Conservation (phyloP, 331 rosid genomes). For the Cydonia oblonga region DNA sequence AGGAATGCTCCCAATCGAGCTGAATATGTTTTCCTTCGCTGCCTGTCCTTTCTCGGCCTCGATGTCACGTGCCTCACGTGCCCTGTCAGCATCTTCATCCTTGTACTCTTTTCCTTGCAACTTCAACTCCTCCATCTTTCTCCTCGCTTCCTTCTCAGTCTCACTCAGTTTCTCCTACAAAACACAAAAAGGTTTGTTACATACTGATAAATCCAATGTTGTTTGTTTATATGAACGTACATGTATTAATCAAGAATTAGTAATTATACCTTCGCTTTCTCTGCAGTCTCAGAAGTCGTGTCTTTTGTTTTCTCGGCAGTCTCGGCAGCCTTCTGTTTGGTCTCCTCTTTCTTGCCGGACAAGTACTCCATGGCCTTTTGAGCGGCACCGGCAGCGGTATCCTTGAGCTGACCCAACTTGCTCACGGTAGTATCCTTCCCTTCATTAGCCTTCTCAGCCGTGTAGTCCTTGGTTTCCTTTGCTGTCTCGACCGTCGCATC, state of each 20-base stretch:
- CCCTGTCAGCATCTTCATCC: neutral
- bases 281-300: conserved; percentile 4
- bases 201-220: neutral
- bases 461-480: conserved; percentile 1
- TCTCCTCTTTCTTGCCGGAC: conserved; percentile 54
- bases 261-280: conserved; percentile 8
- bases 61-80: neutral
- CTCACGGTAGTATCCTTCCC: conserved; percentile 44
- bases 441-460: conserved; percentile 44
- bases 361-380: conserved; percentile 50
- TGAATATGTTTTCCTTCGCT: neutral
- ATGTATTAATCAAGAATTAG: neutral
- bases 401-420: conserved; percentile 65
- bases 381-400: conserved; percentile 51
- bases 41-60: neutral
- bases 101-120: neutral
- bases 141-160: conserved; percentile 29
- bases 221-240: neutral
- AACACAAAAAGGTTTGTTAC: neutral
- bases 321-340: conserved; percentile 25
- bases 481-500: conserved; percentile 9
- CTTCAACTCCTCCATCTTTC: conserved; percentile 37
- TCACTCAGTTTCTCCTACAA: conserved; percentile 37
- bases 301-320: conserved; percentile 15
- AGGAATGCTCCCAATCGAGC: neutral